phyloP scores from a whole-genome alignment of 495 filamentous ascomycete genomes.

The Trichoderma orchidacearum region DNA sequence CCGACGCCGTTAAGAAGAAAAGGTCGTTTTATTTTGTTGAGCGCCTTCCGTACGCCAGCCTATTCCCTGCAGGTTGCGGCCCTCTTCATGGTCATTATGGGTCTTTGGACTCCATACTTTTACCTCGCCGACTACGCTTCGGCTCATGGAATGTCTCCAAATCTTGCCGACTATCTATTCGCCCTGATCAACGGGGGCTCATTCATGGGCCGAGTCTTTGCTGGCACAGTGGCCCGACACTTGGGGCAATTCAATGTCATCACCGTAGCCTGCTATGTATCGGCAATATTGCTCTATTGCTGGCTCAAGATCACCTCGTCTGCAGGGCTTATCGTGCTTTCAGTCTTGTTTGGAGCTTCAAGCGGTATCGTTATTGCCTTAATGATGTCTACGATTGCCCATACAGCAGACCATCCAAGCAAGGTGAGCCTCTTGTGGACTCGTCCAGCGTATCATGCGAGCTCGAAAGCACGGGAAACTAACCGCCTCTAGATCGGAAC shows the following conservation, averaged over 20 bases:
- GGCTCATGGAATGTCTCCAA: conserved; percentile 25
- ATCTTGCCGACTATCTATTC: conserved; percentile 32
- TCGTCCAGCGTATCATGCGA: too few relatives aligned
- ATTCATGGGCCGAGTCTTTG: conserved; percentile 41
- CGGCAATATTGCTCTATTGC: conserved; percentile 29
- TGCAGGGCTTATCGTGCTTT: conserved; percentile 25
- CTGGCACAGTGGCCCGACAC: conserved; percentile 38
- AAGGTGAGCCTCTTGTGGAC: not conserved
- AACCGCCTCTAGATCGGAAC: not conserved
- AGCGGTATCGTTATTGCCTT: not conserved
- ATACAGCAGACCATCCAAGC: not conserved
- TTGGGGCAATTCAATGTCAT: conserved; percentile 39
- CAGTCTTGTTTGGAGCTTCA: conserved; percentile 5
- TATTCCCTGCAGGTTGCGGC: conserved; percentile 24
- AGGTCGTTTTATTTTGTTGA: conserved; percentile 23
- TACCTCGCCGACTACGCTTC: conserved; percentile 41
- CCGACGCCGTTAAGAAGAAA: conserved; percentile 1
- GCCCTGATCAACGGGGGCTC: conserved; percentile 40
- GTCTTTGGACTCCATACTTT: conserved; percentile 43
- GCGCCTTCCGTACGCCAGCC: conserved; percentile 23
- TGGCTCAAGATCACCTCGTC: conserved; percentile 19
- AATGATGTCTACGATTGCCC: not conserved
- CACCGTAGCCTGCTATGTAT: conserved; percentile 13
- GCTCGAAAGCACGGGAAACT: not conserved
- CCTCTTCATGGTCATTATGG: conserved; percentile 31